Evolutionary conservation across 148 eudicot species (phyloP).

Genomic region (Camellia sinensis): DNA sequence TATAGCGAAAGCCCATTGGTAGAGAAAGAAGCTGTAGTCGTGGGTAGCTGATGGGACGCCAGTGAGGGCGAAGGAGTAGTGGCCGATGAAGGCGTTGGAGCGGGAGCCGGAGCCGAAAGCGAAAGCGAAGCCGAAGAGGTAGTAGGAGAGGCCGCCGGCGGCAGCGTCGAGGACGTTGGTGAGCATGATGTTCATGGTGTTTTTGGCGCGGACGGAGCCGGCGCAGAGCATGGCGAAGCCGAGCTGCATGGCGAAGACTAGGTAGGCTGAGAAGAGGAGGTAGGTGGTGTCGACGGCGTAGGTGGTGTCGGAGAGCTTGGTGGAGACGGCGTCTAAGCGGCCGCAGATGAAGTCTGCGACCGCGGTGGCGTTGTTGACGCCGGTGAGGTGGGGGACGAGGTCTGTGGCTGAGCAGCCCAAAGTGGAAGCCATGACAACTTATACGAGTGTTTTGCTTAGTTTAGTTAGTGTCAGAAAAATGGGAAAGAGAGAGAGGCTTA

Average conservation of each 20-base stretch:
- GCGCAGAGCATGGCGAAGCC: slow-evolving; percentile 66
- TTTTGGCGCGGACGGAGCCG: slow-evolving; percentile 56
- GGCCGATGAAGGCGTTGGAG: slow-evolving; percentile 45
- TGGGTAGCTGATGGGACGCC: slow-evolving; percentile 14
- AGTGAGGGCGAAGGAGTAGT: slow-evolving; percentile 35
- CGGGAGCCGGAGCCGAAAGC: slow-evolving; percentile 35
- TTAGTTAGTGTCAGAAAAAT: no score
- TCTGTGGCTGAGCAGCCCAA: slow-evolving; percentile 32
- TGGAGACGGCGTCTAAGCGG: slow-evolving; percentile 3
- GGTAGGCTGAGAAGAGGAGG: slow-evolving; percentile 52
- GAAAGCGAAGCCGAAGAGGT: slow-evolving; percentile 51
- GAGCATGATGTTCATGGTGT: slow-evolving; percentile 62
- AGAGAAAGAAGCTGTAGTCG: slow-evolving; percentile 41
- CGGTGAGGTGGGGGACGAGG: slow-evolving; percentile 26
- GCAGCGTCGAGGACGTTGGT: slow-evolving; percentile 60
- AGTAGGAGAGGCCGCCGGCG: slow-evolving; percentile 51
- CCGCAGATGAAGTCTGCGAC: slow-evolving; percentile 28
- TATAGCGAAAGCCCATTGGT: slow-evolving; percentile 49
- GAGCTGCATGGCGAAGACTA: slow-evolving; percentile 55
- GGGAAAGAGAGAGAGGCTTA: no score
- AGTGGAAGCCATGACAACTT: background rate
- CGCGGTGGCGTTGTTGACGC: slow-evolving; percentile 32
- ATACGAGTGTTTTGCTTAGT: no score
- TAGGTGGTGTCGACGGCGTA: slow-evolving; percentile 49
- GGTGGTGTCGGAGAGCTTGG: slow-evolving; percentile 35